A percentile compares a stretch with the other conserved stretches of the same genome.
phyloP scores from a whole-genome alignment of 2,329 filamentous ascomycete genomes.

The Colletotrichum shisoi region DNA sequence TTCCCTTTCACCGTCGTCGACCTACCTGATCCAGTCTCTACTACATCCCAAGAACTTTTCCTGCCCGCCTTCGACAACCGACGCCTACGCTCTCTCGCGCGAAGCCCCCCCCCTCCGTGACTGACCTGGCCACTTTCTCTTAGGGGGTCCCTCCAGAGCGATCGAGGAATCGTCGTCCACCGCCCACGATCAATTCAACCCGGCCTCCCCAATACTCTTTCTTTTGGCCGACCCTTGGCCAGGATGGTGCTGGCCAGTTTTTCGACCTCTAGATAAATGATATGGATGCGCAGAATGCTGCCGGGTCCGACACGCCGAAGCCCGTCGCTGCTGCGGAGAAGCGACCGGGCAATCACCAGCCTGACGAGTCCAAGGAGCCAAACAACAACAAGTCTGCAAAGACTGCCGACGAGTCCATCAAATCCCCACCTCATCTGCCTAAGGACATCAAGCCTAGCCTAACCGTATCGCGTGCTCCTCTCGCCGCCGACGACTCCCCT shows the following conservation, averaged over 20 bases:
- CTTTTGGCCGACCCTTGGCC: constrained; percentile 55
- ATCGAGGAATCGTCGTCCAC: constrained; percentile 24
- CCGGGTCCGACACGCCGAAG: constrained; percentile 68
- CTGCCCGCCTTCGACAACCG: constrained; percentile 4
- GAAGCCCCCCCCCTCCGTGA: constrained; percentile 20
- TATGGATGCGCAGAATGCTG: constrained; percentile 74
- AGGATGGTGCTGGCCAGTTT: constrained; percentile 67
- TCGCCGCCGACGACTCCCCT: constrained; percentile 52
- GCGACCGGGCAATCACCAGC: constrained; percentile 48
- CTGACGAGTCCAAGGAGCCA: constrained; percentile 41
- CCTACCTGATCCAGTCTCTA: constrained; percentile 27
- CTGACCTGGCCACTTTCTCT: constrained; percentile 37
- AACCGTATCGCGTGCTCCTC: constrained; percentile 44
- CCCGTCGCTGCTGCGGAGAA: constrained; percentile 61
- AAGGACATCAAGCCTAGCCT: constrained; percentile 41
- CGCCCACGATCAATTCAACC: constrained; percentile 34
- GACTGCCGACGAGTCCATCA: constrained; percentile 33
- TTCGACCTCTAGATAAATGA: constrained; percentile 65
- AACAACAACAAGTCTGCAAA: constrained; percentile 33
- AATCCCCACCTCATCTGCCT: constrained; percentile 24
- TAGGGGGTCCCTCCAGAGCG: constrained; percentile 32
- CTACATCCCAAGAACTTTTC: constrained; percentile 4
- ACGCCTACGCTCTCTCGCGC: constrained; percentile 23
- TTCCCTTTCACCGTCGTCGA: constrained; percentile 31
- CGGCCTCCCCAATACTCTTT: constrained; percentile 30